Evolutionary conservation across 2,329 filamentous ascomycete genomes (phyloP).

Genomic region (Pseudomassariella vexata): DNA sequence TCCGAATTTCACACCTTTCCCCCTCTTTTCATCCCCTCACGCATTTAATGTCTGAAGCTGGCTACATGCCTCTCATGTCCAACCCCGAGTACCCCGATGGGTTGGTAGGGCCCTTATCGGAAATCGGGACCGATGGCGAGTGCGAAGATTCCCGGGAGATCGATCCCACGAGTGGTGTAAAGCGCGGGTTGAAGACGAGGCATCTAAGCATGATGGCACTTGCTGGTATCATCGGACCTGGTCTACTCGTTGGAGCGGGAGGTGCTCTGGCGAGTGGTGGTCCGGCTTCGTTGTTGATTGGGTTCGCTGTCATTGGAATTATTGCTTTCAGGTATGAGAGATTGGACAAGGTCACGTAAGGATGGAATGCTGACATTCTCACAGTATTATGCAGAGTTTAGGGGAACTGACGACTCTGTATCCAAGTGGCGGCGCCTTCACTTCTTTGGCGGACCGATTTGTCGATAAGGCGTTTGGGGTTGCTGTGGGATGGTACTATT

Average conservation of each 20-base stretch:
- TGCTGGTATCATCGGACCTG: conserved; percentile 61
- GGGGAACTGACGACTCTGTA: conserved; percentile 71
- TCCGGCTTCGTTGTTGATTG: conserved; percentile 66
- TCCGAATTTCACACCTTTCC: too few relatives aligned
- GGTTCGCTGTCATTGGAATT: conserved; percentile 66
- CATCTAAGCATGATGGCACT: conserved; percentile 62
- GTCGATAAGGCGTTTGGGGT: conserved; percentile 65
- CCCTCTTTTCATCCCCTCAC: too few relatives aligned
- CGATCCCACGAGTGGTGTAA: conserved; percentile 52
- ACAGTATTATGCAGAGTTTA: conserved; percentile 64
- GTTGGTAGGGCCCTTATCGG: not conserved
- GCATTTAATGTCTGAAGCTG: too few relatives aligned
- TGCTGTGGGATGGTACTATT: conserved; percentile 68
- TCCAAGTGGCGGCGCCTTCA: conserved; percentile 65
- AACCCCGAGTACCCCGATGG: conserved; percentile 1
- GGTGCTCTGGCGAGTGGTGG: conserved; percentile 64
- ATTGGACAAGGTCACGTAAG: not conserved
- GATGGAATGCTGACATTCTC: conserved; percentile 15
- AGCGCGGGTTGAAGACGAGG: conserved; percentile 57
- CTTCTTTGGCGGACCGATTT: conserved; percentile 64
- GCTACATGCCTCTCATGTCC: too few relatives aligned
- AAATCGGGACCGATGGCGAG: conserved; percentile 2
- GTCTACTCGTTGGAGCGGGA: conserved; percentile 66
- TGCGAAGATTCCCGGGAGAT: conserved; percentile 3
- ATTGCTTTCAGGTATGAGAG: conserved; percentile 50